Base-by-base conservation (phyloP, 306 rosid genomes). In the Quercus robur region DNA sequence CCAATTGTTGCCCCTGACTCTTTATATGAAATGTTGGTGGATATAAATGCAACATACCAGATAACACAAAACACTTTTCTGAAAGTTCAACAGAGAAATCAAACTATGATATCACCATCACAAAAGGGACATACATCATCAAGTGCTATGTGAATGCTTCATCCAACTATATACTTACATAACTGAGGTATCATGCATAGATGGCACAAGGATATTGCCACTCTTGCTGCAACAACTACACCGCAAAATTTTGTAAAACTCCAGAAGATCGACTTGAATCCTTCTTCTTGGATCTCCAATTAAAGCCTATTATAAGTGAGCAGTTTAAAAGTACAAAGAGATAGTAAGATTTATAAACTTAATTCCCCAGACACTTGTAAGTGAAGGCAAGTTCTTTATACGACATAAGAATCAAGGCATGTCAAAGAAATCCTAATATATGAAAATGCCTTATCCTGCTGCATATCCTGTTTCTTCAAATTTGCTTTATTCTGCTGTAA, bases 181-280 rank as follows among this genome's bases (percentile, higher is more conserved):
- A 71, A 95, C 89, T 56, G 97, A 90, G 81, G 99, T 85, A 82
- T 95, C 99, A 67, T 88, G 98, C 89, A 78, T 88, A 64, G 95
- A 88, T 63, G 97, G 83, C 79, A 84, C 71, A 54, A 90, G 88
- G 70, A 81, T 75, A 80, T 80, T 83, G 79, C 85, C 81, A 82
- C 82, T 85, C 85, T 78, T 87, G 79, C 82, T 84, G 88, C 99
- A 94, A 83, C 97, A 94, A 79, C 81, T 80, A 84, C 98, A 91
- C 75, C 66, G 77, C 85, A 95, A 81, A 83, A 88, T 88, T 81
- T 90, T 89, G 61, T 93, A 89, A 81, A 77, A 87, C 78, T 93
- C 95, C 89, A 93, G 80, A 56, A 95, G 96, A 85, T 95, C 97
- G 49, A 89, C 85, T 88, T 95, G 98, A 90, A 95, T 88, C 87